Conservation (phyloP, 768 basidiomycete genomes). For the Lepiota brunneoincarnata region DNA sequence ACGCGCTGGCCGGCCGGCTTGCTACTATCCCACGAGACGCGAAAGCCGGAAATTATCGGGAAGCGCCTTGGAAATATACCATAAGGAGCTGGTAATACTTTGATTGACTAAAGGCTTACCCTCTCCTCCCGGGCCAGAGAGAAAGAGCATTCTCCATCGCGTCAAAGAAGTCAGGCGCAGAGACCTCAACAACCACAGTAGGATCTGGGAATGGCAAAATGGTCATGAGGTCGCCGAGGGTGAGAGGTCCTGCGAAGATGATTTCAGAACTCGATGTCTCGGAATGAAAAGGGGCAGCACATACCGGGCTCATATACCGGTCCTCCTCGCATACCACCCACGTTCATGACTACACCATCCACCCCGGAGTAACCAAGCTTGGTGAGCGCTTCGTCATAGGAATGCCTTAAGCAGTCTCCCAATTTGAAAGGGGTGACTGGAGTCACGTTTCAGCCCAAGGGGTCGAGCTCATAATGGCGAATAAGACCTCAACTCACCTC, state of each 20-base stretch:
- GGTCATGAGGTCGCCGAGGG: background rate
- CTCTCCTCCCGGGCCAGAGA: too few relatives aligned
- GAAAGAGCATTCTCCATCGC: too few relatives aligned
- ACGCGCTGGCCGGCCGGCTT: too few relatives aligned
- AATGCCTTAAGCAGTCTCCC: background rate
- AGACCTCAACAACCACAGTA: background rate
- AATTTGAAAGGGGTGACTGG: constrained; percentile 1
- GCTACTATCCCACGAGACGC: constrained; percentile 4
- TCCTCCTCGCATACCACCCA: background rate
- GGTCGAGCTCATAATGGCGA: background rate
- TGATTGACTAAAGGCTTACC: too few relatives aligned
- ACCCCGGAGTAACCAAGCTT: background rate
- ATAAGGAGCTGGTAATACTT: background rate
- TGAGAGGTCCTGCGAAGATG: background rate
- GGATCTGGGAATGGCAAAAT: background rate
- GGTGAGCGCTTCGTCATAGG: background rate
- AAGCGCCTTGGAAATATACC: background rate
- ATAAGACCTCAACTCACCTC: too few relatives aligned
- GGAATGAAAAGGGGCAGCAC: too few relatives aligned
- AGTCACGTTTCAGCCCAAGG: background rate
- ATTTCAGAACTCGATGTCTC: too few relatives aligned
- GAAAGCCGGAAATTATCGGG: background rate
- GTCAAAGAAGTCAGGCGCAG: too few relatives aligned
- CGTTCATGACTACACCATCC: background rate
- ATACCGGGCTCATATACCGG: background rate